Evolutionary conservation across 352 stramenopile genomes (phyloP).

Genomic region (Phytophthora lateralis): DNA sequence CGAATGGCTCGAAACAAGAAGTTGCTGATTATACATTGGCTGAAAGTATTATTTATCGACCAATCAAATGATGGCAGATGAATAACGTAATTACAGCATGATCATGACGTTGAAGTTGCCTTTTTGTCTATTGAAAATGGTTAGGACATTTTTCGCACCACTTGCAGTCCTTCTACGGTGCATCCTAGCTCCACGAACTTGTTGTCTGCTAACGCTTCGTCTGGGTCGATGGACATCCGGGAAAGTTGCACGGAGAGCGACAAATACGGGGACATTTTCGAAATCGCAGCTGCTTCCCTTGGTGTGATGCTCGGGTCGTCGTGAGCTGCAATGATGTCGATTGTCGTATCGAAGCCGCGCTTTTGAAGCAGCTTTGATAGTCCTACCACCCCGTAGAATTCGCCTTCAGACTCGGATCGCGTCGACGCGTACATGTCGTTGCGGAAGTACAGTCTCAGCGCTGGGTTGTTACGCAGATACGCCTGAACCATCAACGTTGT

Average conservation of each 20-base stretch:
- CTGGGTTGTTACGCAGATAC: constrained; percentile 41
- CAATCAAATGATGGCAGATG: neutral
- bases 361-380: constrained; percentile 41
- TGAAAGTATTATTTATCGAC: constrained; percentile 11
- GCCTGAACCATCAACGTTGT: constrained; percentile 35
- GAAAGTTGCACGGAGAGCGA: constrained; percentile 57
- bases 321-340: constrained; percentile 50
- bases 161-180: constrained; percentile 52
- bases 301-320: constrained; percentile 51
- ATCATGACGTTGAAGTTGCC: constrained; percentile 20
- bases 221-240: constrained; percentile 39
- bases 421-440: constrained; percentile 82
- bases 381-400: constrained; percentile 56
- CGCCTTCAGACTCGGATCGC: constrained; percentile 37
- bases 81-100: constrained; percentile 5
- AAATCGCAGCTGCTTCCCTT: constrained; percentile 52
- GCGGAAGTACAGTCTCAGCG: constrained; percentile 48
- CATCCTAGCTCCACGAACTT: constrained; percentile 53
- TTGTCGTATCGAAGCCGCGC: constrained; percentile 44
- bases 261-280: constrained; percentile 49
- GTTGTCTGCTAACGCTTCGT: constrained; percentile 36
- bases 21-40: constrained; percentile 22
- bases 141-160: constrained; percentile 66
- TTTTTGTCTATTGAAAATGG: neutral
- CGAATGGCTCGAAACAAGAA: constrained; percentile 8